Evolutionary conservation across 2,329 filamentous ascomycete genomes (phyloP), one percentile per base, ranked within the genome.

Genomic region (Colletotrichum navitas): DNA sequence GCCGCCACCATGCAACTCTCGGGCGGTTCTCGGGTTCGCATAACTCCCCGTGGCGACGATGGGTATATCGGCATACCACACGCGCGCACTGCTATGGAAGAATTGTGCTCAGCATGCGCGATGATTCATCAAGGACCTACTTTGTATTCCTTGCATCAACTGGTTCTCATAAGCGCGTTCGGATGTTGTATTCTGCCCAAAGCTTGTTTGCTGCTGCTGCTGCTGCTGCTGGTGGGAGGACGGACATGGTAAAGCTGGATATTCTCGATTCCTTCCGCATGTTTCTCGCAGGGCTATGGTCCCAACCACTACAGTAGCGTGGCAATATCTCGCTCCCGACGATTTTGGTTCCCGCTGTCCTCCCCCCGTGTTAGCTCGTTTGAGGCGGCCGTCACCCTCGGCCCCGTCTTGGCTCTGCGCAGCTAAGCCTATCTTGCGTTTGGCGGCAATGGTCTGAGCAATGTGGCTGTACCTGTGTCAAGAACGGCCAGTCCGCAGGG

Each of bases 401-500:
- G 52, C 65, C 65, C 52, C 68, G 68, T 63, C 65, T 71, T 68
- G 68, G 65, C 68, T 34, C 68, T 71, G 68, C 59, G 68, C 41
- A 63, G 68, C 64, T 39, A 71, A 71, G 68, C 68, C 64, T 68
- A 71, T 71, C 68, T 68, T 60, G 68, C 68, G 65, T 68, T 68
- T 63, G 68, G 68, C 65, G 63, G 68, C 65, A 61, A 52, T 43
- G 36, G 65, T 68, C 68, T 63, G 65, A 68, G 65, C 68, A 71
- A 1, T 24, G 68, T 71, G 68, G 68, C 68, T 71, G 63, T 68
- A 60, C 54, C 12, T 62, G 68, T 71, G 58, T 71, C 68, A 63
- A 51, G 47, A 45, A 62, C 8, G 18, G 10, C 47, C 45, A 41
- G 24, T 26, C 21, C 24, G 43, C 24, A 16, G 26, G 24, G n/a